Conservation (phyloP, 1,284 basidiomycete genomes). For the Fomes fomentarius region DNA sequence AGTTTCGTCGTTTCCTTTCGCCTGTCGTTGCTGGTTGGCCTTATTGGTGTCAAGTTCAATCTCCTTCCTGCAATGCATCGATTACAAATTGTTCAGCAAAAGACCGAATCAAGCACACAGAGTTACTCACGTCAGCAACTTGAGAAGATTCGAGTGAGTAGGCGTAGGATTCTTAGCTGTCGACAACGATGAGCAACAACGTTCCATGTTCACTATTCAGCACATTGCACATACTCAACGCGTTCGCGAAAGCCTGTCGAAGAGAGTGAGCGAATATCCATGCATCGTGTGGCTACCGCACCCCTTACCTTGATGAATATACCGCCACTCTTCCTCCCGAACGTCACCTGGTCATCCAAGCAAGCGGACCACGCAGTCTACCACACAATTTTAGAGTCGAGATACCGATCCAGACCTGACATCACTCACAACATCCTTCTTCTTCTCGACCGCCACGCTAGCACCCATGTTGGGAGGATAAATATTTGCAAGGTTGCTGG, state of each 20-base stretch:
- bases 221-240: background rate
- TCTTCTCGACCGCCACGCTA: background rate
- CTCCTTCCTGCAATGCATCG: background rate
- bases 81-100: no score
- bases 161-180: background rate
- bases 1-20: no score
- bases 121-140: background rate
- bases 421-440: slow-evolving; percentile 10
- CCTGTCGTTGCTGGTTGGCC: background rate
- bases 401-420: background rate
- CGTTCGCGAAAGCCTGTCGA: background rate
- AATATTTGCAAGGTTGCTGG: background rate
- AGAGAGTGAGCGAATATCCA: background rate
- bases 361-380: slow-evolving; percentile 22
- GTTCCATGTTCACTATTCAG: no score
- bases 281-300: background rate
- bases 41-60: background rate
- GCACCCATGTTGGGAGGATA: background rate
- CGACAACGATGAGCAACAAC: background rate
- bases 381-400: no score
- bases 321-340: slow-evolving; percentile 4
- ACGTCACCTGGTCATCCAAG: slow-evolving; percentile 9
- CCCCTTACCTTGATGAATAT: slow-evolving; percentile 15
- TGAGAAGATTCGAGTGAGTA: slow-evolving; percentile 2
- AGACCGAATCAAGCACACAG: no score